Base-by-base conservation (phyloP, 805 yeast genomes). In the Candida pseudoglaebosa region DNA sequence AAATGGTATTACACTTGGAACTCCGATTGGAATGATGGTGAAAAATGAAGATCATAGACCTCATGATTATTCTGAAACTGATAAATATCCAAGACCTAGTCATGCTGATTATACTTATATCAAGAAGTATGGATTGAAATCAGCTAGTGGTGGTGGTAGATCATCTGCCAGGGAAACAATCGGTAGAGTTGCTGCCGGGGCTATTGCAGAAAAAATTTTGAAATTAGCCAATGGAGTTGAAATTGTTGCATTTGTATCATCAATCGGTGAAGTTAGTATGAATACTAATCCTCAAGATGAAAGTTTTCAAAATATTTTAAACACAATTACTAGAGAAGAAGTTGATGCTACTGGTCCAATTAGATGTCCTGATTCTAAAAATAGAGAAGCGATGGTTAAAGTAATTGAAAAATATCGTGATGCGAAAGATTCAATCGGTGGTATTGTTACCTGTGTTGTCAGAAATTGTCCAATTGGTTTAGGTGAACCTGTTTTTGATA, bases 111-210 rank as follows among this genome's bases (percentile, higher is more conserved):
- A 74, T 75, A 93, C 99, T 16, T 93, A 93, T 66, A 71, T 86
- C 56, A 72, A 77, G 48, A 93, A 93, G 65, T 93, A 93, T 67
- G 95, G 96, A 31, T 75, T 81, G 50, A 93, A 93, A 67, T 95
- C 97, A 4, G 78, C 95, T 4, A 83, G 95, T 26, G 99, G 99
- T 37, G 99, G 99, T 56, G 99, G 99, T 46, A 80, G 99, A 59
- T 84, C 97, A 9, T 80, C 91, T 32, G 99, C 99, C 6, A 80
- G 99, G 64, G 99, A 93, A 67, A 93, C 99, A 31, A 93, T 93
- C 53, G 99, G 99, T 41, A 80, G 99, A 64, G 99, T 93, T 38
- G 98, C 98, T 34, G 98, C 97, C 6, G 97, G 97, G 56, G 98
- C 96, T 37, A 81, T 93, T 62, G 99, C 99, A 36, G 99, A 93